These are phyloP conservation scores for Alternaria triticina DNA, from an alignment of 2,329 filamentous ascomycete species.

Conservation along the genomic window DNA sequence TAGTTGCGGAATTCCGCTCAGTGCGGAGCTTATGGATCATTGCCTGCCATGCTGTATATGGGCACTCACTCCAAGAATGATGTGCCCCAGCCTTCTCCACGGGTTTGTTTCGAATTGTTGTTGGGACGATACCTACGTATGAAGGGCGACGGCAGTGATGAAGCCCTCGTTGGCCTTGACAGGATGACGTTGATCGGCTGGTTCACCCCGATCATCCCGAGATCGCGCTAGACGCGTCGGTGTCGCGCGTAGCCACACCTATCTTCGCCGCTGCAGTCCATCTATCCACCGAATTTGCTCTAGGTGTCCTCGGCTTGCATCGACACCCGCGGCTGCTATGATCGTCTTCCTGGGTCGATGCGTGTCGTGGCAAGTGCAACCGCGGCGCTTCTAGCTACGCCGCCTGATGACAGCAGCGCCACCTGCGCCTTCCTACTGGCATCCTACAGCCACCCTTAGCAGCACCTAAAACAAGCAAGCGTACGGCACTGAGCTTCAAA, in stretches of 20 bases:
- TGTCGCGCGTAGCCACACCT: not conserved
- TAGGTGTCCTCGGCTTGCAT: not conserved
- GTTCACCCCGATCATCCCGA: not conserved
- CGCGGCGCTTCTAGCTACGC: not conserved
- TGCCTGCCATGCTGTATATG: not conserved
- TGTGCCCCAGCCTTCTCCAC: not conserved
- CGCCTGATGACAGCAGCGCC: not conserved
- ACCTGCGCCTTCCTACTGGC: not conserved
- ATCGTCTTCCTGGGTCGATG: not conserved
- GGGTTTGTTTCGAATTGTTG: not conserved
- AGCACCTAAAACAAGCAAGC: not conserved
- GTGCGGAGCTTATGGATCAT: not conserved
- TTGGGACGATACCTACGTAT: not conserved
- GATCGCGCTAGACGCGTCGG: not conserved
- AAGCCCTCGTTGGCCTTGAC: not conserved
- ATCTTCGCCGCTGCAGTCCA: not conserved
- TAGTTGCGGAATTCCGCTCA: not conserved
- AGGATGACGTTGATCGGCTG: not conserved
- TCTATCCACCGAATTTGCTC: not conserved
- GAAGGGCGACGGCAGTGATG: not conserved
- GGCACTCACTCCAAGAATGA: not conserved
- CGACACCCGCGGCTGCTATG: not conserved
- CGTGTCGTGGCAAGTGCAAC: not conserved
- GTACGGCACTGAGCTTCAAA: not conserved
- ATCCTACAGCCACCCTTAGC: not conserved